Base-by-base conservation (phyloP, 208 protist species). In the Trypanosoma boissoni region DNA sequence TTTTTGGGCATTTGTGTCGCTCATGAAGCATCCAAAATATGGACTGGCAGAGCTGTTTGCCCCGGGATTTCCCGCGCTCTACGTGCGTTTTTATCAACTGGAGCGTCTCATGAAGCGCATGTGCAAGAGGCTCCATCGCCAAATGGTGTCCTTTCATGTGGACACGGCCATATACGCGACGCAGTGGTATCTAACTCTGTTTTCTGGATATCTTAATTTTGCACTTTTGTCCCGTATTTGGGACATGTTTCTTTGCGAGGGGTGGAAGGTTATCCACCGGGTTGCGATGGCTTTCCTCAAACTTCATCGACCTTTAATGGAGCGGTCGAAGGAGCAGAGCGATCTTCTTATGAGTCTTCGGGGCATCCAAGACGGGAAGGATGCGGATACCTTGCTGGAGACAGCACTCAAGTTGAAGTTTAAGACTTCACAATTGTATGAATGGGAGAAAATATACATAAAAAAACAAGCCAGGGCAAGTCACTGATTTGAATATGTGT, bases 221-320 rank as follows among this genome's bases (percentile, higher is more conserved):
- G 52, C 53, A 39, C 70, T 95, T 10, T 59, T 94, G 32, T 82
- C 68, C 12, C 83, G 87, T 41, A 91, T 96, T 31, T 94, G 87
- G 86, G 91, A 96, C 69, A 91, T 92, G 79, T 96, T 96, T 63
- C 54, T 96, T 58, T 93, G 81, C 56, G 91, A 96, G 64, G 91
- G 91, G 27, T 96, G 91, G 88, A 96, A 96, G 58, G 71, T 86
- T 34, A 86, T 96, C 18, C 91, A 80, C 64, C 88, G 91, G 39
- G 60, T 95, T 18, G 86, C 86, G 1, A 64, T 96, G 14, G 73
- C 80, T 24, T 64, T 96, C n/a, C 56, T 96, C 26, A 72, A 81
- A 39, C 54, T 91, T 2, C 75, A 92, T 21, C 50, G 78, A 57
- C 48, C 59, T 41, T 58, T 53, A 14, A 41, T 96, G 21, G 52